These are phyloP conservation scores for Botryotinia convoluta DNA, from an alignment of 2,329 filamentous ascomycete genomes.

Conservation along the genomic window DNA sequence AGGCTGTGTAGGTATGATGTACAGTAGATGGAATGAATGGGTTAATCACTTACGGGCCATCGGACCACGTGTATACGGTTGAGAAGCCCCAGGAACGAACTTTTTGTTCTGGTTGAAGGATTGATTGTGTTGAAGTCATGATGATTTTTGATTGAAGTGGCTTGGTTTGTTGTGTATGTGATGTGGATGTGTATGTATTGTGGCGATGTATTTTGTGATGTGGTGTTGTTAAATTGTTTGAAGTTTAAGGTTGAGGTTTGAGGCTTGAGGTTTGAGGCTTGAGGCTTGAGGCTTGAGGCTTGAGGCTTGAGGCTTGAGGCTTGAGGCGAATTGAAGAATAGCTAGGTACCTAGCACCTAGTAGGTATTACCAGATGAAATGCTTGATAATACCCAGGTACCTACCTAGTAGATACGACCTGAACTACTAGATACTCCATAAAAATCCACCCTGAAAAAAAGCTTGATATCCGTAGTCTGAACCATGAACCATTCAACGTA, in stretches of 20 bases:
- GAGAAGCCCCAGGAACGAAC: conserved; percentile 68
- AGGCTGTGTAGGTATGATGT: conserved; percentile 1
- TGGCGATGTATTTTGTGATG: neutral
- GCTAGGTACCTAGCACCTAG: too few relatives aligned
- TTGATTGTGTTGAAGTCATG: conserved; percentile 38
- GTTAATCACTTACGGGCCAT: conserved; percentile 58
- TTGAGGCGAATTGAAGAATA: neutral
- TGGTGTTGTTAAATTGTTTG: neutral
- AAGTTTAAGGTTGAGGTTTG: neutral
- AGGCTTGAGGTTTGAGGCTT: neutral
- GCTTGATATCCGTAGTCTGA: neutral
- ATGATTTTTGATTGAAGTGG: neutral
- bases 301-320: neutral
- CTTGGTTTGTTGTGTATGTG: neutral
- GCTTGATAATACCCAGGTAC: too few relatives aligned
- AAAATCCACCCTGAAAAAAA: neutral
- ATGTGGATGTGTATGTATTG: neutral
- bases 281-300: neutral
- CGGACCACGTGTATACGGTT: conserved; percentile 70
- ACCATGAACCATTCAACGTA: neutral
- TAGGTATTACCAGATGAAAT: too few relatives aligned
- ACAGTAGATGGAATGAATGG: neutral
- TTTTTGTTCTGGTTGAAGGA: conserved; percentile 53
- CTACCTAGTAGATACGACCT: neutral
- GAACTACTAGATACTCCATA: neutral